Evolutionary conservation across 2,329 filamentous ascomycete species (phyloP).

Genomic region (Neofusicoccum laricinum): DNA sequence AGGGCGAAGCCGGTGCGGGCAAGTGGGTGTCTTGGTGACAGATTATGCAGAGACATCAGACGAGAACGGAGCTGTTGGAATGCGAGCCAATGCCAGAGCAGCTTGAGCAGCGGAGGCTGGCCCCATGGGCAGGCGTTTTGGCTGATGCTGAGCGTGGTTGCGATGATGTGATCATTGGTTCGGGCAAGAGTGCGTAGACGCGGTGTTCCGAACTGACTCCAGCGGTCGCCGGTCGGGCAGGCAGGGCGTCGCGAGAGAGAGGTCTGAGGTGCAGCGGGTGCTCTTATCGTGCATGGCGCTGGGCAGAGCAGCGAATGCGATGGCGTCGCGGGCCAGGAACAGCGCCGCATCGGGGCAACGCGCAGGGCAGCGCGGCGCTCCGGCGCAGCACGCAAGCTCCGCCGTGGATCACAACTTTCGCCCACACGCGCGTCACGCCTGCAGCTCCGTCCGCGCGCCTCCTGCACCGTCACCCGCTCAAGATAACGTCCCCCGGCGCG

Average conservation of each 20-base stretch:
- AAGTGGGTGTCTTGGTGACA: background rate
- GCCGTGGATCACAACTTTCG: conserved; percentile 6
- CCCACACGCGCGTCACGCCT: background rate
- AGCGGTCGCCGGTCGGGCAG: background rate
- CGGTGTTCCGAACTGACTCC: background rate
- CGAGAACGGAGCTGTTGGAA: background rate
- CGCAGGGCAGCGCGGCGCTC: background rate
- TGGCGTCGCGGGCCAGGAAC: background rate
- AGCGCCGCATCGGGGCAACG: background rate
- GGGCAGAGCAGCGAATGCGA: background rate
- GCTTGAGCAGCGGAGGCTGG: background rate
- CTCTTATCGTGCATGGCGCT: conserved; percentile 3
- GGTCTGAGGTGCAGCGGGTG: background rate
- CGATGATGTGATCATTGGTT: background rate
- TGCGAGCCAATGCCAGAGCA: background rate
- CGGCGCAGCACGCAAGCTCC: conserved; percentile 5
- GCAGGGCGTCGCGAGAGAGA: background rate
- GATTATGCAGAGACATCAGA: background rate
- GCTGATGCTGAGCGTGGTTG: background rate
- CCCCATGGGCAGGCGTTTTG: background rate
- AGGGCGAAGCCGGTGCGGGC: background rate
- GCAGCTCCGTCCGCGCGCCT: background rate
- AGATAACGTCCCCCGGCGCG: background rate
- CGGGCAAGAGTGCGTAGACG: background rate
- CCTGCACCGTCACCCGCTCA: background rate